Evolutionary conservation across 176 grass and related monocot species (phyloP).

Genomic region (Tuctoria greenei): DNA sequence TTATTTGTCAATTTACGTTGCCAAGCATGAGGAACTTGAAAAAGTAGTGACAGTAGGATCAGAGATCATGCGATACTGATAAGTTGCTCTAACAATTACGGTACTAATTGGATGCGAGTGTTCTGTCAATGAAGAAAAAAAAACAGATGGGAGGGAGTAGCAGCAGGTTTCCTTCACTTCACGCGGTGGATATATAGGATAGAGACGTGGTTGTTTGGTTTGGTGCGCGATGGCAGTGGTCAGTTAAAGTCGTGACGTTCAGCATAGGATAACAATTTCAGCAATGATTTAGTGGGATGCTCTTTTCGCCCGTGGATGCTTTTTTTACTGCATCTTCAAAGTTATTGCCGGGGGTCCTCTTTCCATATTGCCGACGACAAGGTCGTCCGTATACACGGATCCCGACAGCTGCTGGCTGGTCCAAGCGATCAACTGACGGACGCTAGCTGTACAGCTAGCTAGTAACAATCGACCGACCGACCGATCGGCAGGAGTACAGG

Average conservation of each 20-base stretch:
- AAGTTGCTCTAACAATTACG: no score
- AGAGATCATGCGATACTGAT: no score
- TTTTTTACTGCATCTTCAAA: slow-evolving; percentile 15
- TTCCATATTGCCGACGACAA: slow-evolving; percentile 14
- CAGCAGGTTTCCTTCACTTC: not conserved
- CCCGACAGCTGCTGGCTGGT: slow-evolving; percentile 14
- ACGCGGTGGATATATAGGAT: not conserved
- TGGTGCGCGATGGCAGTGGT: not conserved
- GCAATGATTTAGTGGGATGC: not conserved
- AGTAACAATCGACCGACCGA: no score
- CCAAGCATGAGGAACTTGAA: no score
- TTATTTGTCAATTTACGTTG: no score
- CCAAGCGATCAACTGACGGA: slow-evolving; percentile 7
- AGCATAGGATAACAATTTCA: slow-evolving; percentile 8
- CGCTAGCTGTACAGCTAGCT: not conserved
- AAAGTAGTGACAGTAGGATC: no score
- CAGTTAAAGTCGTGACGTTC: slow-evolving; percentile 11
- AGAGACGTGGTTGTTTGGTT: slow-evolving; percentile 8
- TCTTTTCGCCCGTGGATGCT: not conserved
- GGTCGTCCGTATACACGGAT: not conserved
- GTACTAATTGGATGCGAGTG: no score
- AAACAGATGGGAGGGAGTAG: not conserved
- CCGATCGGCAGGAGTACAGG: no score
- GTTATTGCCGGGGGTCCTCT: slow-evolving; percentile 13
- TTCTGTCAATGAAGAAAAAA: not conserved